These are phyloP conservation scores for Rhynchosporium graminicola DNA, from an alignment of 2,329 filamentous ascomycete genomes.

Conservation along the genomic window DNA sequence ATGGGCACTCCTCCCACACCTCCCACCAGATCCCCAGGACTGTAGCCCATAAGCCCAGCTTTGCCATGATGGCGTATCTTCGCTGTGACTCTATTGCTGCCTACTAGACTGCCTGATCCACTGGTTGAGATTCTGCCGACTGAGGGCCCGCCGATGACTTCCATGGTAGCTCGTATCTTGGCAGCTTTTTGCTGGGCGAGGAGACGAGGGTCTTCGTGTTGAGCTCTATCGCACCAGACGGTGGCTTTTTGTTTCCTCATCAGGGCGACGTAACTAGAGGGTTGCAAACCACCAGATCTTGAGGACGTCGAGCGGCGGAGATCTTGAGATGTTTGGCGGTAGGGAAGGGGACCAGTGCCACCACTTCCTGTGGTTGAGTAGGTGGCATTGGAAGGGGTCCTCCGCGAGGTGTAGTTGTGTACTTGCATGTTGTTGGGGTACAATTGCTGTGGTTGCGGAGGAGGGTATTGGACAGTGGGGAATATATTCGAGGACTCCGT, in stretches of 20 bases:
- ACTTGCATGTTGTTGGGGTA: slow-evolving; percentile 38
- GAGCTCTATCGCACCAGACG: slow-evolving; percentile 94
- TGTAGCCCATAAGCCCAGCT: slow-evolving; percentile 74
- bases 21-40: slow-evolving; percentile 67
- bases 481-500: slow-evolving; percentile 43
- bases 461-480: slow-evolving; percentile 31
- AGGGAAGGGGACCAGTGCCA: slow-evolving; percentile 47
- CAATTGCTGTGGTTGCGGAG: slow-evolving; percentile 33
- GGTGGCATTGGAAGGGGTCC: slow-evolving; percentile 69
- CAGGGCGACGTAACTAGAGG: slow-evolving; percentile 89
- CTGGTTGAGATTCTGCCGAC: slow-evolving; percentile 44
- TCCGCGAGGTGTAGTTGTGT: slow-evolving; percentile 46
- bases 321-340: slow-evolving; percentile 60
- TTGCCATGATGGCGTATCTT: slow-evolving; percentile 91
- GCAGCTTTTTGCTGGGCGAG: slow-evolving; percentile 82
- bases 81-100: slow-evolving; percentile 62
- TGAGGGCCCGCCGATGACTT: slow-evolving; percentile 66
- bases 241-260: slow-evolving; percentile 96
- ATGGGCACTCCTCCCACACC: slow-evolving; percentile 81
- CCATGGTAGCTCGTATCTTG: slow-evolving; percentile 80
- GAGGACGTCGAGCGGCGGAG: slow-evolving; percentile 79
- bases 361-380: slow-evolving; percentile 66
- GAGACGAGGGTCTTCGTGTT: slow-evolving; percentile 85
- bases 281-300: slow-evolving; percentile 60
- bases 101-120: slow-evolving; percentile 42